Conservation (phyloP, 306 rosid species). For the Prosopis cineraria region DNA sequence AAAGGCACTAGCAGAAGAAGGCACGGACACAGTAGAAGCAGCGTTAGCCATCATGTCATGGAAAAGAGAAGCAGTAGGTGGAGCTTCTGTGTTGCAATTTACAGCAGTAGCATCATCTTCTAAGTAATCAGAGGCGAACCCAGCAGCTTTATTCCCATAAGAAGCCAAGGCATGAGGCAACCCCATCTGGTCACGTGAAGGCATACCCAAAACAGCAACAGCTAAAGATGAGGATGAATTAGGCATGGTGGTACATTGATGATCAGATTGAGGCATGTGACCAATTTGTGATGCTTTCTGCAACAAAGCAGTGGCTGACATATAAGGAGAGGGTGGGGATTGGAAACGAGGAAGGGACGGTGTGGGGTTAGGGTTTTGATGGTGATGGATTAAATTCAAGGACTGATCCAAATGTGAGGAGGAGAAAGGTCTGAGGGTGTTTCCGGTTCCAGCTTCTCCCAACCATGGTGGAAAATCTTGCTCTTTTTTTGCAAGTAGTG, state of each 20-base stretch:
- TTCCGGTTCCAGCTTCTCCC: neutral
- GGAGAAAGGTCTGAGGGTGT: constrained; percentile 14
- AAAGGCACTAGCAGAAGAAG: constrained; percentile 32
- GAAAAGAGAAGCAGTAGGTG: constrained; percentile 31
- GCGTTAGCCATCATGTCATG: constrained; percentile 52
- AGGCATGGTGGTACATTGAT: neutral
- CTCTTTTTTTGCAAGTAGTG: neutral
- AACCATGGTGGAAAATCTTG: constrained; percentile 37
- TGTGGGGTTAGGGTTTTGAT: constrained; percentile 56
- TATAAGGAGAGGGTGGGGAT: constrained; percentile 34
- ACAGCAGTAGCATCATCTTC: constrained; percentile 18
- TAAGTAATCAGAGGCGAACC: constrained; percentile 6
- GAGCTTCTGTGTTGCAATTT: neutral
- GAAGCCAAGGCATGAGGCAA: constrained; percentile 37
- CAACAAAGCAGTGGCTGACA: constrained; percentile 69
- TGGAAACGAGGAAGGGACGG: constrained; percentile 6
- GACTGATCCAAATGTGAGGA: constrained; percentile 22
- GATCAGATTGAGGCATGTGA: constrained; percentile 30
- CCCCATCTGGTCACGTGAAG: constrained; percentile 50
- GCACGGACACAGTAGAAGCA: neutral
- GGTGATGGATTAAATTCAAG: constrained; percentile 2
- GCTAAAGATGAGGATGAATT: constrained; percentile 28
- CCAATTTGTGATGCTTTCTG: constrained; percentile 73
- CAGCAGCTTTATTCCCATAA: constrained; percentile 47
- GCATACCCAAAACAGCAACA: constrained; percentile 36